Percentiles rank a stretch among this genome's conserved stretches.
phyloP scores from a whole-genome alignment of 768 basidiomycete genomes.

The Multifurca ochricompacta region DNA sequence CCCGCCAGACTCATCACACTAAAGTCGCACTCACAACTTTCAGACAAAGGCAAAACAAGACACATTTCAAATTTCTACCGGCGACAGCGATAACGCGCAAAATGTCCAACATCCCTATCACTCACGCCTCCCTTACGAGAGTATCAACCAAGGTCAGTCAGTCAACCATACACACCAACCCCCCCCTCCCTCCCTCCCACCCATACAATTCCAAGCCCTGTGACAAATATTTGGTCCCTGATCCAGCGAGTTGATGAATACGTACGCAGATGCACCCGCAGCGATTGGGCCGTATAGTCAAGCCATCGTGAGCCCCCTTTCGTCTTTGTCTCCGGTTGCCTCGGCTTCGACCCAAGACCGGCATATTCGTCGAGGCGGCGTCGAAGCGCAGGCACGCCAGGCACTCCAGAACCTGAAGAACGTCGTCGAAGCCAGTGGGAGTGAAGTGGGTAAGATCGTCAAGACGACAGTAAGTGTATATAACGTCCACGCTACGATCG shows the following conservation, averaged over 20 bases:
- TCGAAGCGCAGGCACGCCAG: conserved; percentile 76
- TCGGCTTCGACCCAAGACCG: conserved; percentile 72
- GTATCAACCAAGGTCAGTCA: conserved; percentile 30
- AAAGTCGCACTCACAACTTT: not conserved
- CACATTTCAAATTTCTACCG: not conserved
- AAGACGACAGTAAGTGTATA: conserved; percentile 71
- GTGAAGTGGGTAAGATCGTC: conserved; percentile 69
- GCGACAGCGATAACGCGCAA: not conserved
- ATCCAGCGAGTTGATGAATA: not conserved
- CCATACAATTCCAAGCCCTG: not conserved
- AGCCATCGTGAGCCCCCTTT: conserved; percentile 79
- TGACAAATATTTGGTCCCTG: not conserved
- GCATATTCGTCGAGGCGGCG: conserved; percentile 64
- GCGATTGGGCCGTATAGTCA: conserved; percentile 87
- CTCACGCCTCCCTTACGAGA: conserved; percentile 31
- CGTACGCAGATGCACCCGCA: conserved; percentile 62
- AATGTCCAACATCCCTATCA: conserved; percentile 28
- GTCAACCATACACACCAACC: too few species aligned
- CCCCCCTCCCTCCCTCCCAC: too few species aligned
- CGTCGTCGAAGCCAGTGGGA: conserved; percentile 77
- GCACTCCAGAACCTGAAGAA: conserved; percentile 80
- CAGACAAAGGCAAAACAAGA: not conserved
- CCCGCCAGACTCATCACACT: not conserved
- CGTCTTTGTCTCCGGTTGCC: conserved; percentile 85
- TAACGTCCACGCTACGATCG: not conserved